Evolutionary conservation across 768 basidiomycete genomes (phyloP), one percentile per base, ranked within the genome.

Genomic region (Suillus sp.): DNA sequence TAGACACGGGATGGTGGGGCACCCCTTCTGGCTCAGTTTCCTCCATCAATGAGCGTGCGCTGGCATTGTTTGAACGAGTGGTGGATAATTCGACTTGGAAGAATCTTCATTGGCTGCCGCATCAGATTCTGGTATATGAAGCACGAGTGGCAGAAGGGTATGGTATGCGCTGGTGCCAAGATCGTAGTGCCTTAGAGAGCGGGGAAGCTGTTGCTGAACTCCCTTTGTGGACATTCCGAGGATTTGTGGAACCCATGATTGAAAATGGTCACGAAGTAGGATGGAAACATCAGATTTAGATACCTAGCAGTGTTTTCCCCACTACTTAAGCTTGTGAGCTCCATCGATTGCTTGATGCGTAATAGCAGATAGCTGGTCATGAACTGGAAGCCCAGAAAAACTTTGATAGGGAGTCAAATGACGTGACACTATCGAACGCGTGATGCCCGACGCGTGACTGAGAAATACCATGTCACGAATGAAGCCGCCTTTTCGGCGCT

Each of bases 211-310:
- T 27, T n/a, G 34, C 14, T 25, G 59, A 66, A 25, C 65, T 38
- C 11, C 14, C 69, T 6, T 75, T 78, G 1, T 88, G 87, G 88
- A 71, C 72, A 8, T 86, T 89, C 69, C 80, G 87, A 47, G 88
- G 88, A 16, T 87, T 86, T 68, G 80, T 89, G 9, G 87, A 89
- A 62, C 87, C 86, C 1, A 84, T 83, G 82, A 88, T 88, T 83
- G 84, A 83, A 65, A 83, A 85, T 70, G 88, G 88, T 16, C 87
- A 89, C 70, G 83, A 86, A 64, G 64, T 81, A 20, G 84, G 85
- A 5, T 89, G 88, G 87, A 78, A 77, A 68, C 86, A 88, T 74
- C 77, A 65, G 71, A 25, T 54, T 57, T 40, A 57, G 37, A 40
- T 40, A 57, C 38, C 38, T 11, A 30, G 8, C 38, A 32, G 20